A percentile compares a stretch with the other conserved stretches of the same genome.
Evolutionary conservation across 1,139 yeast genomes (phyloP).

Genomic region (Pichia sp.): DNA sequence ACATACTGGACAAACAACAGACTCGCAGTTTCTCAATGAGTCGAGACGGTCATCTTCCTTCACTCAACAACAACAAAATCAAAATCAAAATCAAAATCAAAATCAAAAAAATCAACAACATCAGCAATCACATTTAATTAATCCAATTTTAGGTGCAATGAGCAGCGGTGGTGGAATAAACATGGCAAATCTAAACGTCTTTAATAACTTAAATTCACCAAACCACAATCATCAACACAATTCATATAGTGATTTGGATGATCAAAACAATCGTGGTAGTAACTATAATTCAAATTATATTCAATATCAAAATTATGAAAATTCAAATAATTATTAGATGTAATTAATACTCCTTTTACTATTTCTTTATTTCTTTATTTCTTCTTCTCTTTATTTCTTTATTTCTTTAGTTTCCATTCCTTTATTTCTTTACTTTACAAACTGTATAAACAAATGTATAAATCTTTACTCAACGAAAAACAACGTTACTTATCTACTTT

Average conservation of each 20-base stretch:
- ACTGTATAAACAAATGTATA: background rate
- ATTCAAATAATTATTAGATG: background rate
- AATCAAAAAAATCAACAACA: background rate
- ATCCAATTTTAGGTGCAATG: constrained; percentile 11
- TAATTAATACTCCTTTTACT: too few relatives aligned
- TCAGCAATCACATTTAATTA: background rate
- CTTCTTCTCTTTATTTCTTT: background rate
- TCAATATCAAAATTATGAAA: background rate
- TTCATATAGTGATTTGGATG: constrained; percentile 2
- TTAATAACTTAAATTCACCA: background rate
- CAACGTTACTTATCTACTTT: background rate
- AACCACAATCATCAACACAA: background rate
- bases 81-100: background rate
- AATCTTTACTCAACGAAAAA: background rate
- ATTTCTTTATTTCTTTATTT: background rate
- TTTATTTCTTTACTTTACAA: background rate
- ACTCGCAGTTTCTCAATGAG: background rate
- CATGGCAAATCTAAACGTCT: constrained; percentile 1
- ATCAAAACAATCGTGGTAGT: background rate
- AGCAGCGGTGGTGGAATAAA: background rate
- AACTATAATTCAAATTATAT: background rate
- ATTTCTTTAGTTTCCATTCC: background rate
- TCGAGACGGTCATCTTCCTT: background rate
- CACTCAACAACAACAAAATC: background rate
- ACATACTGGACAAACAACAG: background rate